Evolutionary conservation across 2,329 filamentous ascomycete species (phyloP).

Genomic region (Phaeosphaeriaceae sp.): DNA sequence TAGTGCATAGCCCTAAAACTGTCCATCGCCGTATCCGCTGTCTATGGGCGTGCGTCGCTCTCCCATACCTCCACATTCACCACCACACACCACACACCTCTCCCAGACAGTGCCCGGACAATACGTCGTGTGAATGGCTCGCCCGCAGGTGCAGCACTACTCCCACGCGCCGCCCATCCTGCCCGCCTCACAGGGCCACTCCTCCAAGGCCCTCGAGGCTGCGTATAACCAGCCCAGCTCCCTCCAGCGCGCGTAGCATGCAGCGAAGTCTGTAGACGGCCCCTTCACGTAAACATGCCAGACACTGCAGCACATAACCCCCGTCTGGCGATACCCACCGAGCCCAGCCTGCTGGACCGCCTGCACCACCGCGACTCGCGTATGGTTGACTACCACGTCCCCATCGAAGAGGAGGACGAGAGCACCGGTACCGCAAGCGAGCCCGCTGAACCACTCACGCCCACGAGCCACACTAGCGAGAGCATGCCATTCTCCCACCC

Average conservation of each 20-base stretch:
- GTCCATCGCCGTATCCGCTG: neutral
- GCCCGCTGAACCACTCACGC: constrained; percentile 49
- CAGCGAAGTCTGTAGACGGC: neutral
- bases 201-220: constrained; percentile 28
- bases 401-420: constrained; percentile 49
- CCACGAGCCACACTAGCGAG: constrained; percentile 46
- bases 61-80: neutral
- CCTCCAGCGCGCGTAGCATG: constrained; percentile 43
- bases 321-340: constrained; percentile 29
- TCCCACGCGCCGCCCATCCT: constrained; percentile 26
- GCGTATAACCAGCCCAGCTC: constrained; percentile 44
- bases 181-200: constrained; percentile 24
- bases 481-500: constrained; percentile 33
- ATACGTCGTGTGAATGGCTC: constrained; percentile 42
- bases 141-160: constrained; percentile 27
- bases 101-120: neutral
- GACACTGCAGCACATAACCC: constrained; percentile 22
- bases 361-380: constrained; percentile 37
- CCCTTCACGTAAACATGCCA: constrained; percentile 28
- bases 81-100: neutral
- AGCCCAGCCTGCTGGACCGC: constrained; percentile 26
- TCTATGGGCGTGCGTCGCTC: constrained; percentile 10
- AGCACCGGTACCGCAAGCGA: constrained; percentile 49
- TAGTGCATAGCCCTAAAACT: neutral
- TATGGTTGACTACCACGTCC: constrained; percentile 30